Percentiles rank a stretch among this genome's conserved stretches.
These are phyloP conservation scores for Solanum chiquidenum DNA, from an alignment of 257 asterid species.

Conservation along the genomic window DNA sequence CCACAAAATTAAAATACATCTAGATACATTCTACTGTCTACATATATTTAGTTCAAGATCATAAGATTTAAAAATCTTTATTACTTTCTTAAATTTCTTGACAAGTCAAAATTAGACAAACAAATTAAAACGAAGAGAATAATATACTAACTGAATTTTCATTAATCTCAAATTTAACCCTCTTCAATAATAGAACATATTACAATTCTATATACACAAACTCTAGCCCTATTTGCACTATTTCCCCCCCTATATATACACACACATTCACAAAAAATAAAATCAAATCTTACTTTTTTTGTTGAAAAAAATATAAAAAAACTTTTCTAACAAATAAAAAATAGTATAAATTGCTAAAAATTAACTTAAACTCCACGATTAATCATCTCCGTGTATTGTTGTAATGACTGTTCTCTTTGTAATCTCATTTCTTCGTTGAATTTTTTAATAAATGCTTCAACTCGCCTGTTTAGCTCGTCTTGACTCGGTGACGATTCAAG, in stretches of 20 bases:
- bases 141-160: background rate
- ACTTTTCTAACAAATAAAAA: background rate
- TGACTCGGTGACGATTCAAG: conserved; percentile 52
- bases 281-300: background rate
- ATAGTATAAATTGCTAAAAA: background rate
- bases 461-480: conserved; percentile 60
- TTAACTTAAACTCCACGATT: conserved; percentile 28
- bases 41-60: too few species aligned
- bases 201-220: background rate
- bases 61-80: too few species aligned
- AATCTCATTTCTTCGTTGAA: conserved; percentile 62
- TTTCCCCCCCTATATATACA: background rate
- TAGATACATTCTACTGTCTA: too few species aligned
- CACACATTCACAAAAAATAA: background rate
- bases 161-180: background rate
- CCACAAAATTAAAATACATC: too few species aligned
- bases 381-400: conserved; percentile 41
- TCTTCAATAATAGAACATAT: background rate
- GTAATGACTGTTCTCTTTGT: conserved; percentile 58
- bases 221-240: background rate
- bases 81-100: too few species aligned
- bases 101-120: too few species aligned
- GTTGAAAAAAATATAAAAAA: background rate
- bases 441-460: conserved; percentile 55
- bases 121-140: too few species aligned